These are phyloP conservation scores for Cutaneotrichosporon cutaneum DNA, from an alignment of 1,284 basidiomycete species.

Conservation along the genomic window DNA sequence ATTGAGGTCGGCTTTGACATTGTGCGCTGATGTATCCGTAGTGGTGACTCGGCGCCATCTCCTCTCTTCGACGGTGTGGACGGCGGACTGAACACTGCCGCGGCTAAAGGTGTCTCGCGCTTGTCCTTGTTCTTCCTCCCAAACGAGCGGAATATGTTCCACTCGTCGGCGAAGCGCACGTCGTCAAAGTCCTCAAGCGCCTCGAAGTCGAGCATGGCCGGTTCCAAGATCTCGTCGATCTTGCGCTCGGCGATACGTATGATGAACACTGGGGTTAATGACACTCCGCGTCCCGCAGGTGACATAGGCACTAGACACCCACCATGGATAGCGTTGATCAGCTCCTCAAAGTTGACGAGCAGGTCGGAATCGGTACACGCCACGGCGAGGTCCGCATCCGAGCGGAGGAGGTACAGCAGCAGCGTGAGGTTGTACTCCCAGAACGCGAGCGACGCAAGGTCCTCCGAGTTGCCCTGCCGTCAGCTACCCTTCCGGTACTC, in stretches of 20 bases:
- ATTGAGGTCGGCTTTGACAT: conserved; percentile 31
- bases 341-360: conserved; percentile 59
- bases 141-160: conserved; percentile 79
- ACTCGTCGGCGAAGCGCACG: conserved; percentile 92
- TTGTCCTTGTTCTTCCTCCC: conserved; percentile 62
- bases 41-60: conserved; percentile 12
- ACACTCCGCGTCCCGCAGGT: too few species aligned
- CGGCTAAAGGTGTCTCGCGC: conserved; percentile 45
- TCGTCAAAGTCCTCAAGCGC: conserved; percentile 74
- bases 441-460: conserved; percentile 81
- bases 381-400: conserved; percentile 70
- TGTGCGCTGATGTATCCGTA: background rate
- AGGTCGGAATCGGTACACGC: conserved; percentile 71
- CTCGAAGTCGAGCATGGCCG: conserved; percentile 78
- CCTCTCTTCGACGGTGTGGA: conserved; percentile 7
- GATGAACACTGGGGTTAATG: conserved; percentile 70
- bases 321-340: conserved; percentile 93
- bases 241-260: conserved; percentile 87
- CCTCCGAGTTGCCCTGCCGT: conserved; percentile 70
- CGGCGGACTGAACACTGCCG: conserved; percentile 17
- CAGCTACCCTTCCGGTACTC: conserved; percentile 20
- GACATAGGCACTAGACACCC: too few species aligned
- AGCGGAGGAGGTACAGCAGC: conserved; percentile 84
- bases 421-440: conserved; percentile 92
- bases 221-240: conserved; percentile 82